Base-by-base conservation (phyloP, 176 grass and related monocot species). In the Carex cristatella region DNA sequence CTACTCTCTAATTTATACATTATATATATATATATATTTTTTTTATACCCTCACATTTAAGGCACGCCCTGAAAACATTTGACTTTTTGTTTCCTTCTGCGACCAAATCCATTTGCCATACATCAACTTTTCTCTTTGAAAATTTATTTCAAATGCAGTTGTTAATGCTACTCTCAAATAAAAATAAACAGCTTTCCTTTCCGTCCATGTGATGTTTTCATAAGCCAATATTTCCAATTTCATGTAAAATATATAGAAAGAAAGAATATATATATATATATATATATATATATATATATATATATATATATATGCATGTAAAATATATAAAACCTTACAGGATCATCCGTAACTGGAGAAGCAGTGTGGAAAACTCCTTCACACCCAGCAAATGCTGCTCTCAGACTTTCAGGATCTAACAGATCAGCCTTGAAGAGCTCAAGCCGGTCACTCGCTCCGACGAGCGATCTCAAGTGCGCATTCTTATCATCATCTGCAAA, bases 291-390 rank as follows among this genome's bases (percentile, higher is more conserved):
- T 23, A 23, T 23, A 23, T 23, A 23, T 23, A 23, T 23, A 23
- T 23, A 23, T 23, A 23, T 23, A 23, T 23, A 23, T 23, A 23
- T 23, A 23, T 32, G 10, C 53, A 28, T 53, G 13, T 51, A 49
- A 33, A 68, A 68, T 23, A 23, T 23, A 23, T 15, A 55, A 53
- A 53, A 12, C 46, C 81, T n/a, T 80, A 91, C 87, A 5, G 82
- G 92, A 56, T 91, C 88, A 16, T 94, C 92, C 0, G 87, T 89
- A 31, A 94, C 40, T 1, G 92, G 92, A n/a, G 81, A 91, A 59
- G 92, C 90, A 7, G 80, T 89, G 30, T 90, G 92, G 73, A 94
- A 91, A 49, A 94, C 86, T 0, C 89, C 92, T 28, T 91, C 80
- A n/a, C 88, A 94, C 18, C 92, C 89, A 1, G n/a, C 30, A 73